Percentiles rank a stretch among this genome's conserved stretches.
Conservation (phyloP, 768 basidiomycete genomes). For the Cyathus striatus region DNA sequence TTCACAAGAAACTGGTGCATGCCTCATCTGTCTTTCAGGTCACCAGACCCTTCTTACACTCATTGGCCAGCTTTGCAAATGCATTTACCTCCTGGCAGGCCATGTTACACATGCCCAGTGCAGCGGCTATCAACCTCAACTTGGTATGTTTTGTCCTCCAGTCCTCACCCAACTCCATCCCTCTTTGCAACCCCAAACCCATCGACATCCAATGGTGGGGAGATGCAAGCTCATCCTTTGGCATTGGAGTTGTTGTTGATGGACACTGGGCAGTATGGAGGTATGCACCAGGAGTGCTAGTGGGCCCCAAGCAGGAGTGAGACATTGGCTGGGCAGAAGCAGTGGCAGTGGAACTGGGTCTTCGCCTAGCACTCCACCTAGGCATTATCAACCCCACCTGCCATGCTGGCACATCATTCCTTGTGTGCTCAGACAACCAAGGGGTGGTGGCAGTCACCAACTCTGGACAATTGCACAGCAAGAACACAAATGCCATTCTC, state of each 20-base stretch:
- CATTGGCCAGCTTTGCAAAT: background rate
- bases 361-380: background rate
- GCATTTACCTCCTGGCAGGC: background rate
- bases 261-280: constrained; percentile 22
- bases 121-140: too few relatives aligned
- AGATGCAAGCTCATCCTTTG: constrained; percentile 28
- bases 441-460: background rate
- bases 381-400: background rate
- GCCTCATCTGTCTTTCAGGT: constrained; percentile 16
- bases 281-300: constrained; percentile 18
- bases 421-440: background rate
- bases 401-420: background rate
- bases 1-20: constrained; percentile 29
- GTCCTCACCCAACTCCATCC: background rate
- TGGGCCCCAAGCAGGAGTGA: constrained; percentile 16
- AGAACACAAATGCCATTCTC: background rate
- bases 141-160: background rate
- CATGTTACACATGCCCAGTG: too few relatives aligned
- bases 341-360: background rate
- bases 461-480: background rate
- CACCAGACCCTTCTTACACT: constrained; percentile 1
- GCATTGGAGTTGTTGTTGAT: constrained; percentile 24
- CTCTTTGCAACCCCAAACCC: background rate
- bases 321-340: constrained; percentile 23
- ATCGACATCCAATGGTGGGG: constrained; percentile 27